Evolutionary conservation across 2,329 filamentous ascomycete species (phyloP), one percentile per base, ranked within the genome.

Genomic region (Penicillium italicum): DNA sequence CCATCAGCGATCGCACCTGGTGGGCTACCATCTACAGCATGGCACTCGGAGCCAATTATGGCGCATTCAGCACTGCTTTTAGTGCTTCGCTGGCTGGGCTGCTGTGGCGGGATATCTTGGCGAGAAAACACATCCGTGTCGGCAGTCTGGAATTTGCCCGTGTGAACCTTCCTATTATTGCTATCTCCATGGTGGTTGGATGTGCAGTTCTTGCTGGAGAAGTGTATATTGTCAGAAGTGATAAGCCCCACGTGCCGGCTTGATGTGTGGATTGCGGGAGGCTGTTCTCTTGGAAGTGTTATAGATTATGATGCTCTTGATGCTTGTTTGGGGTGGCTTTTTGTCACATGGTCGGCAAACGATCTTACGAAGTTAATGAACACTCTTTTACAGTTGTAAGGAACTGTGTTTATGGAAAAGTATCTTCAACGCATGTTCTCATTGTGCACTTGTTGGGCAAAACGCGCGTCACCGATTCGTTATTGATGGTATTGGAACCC

Each of bases 11-110:
- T 41, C 80, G 87, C 4, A 87, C 82, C 0, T 89, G 89, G 67
- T 90, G 86, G 87, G 87, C 82, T 0, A 88, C 87, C 0, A 82
- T 90, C 0, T 90, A 90, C 70, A 83, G 82, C 69, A 88, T 90
- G 85, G 87, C 87, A 0, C 73, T 91, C 0, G 87, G 87, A 2
- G 85, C 90, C 57, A 90, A 91, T 69, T 90, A 85, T 55, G 87
- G 87, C 4, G 88, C 87, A 0, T 90, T 90, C 66, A 89, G 86
- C 66, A 83, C 84, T 0, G 85, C 86, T 0, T 89, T 91, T 62
- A 88, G 85, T 60, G 87, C 86, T 0, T 89, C 86, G 0, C 72
- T 90, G 1, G 88, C 88, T 1, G 88, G 87, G 1, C 76, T 91
- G 9, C 74, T 90, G 0, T 91, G 88, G 88, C 79, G 85, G 2